Evolutionary conservation across 2,329 filamentous ascomycete genomes (phyloP).

Genomic region (Drechslerella coelobrocha): DNA sequence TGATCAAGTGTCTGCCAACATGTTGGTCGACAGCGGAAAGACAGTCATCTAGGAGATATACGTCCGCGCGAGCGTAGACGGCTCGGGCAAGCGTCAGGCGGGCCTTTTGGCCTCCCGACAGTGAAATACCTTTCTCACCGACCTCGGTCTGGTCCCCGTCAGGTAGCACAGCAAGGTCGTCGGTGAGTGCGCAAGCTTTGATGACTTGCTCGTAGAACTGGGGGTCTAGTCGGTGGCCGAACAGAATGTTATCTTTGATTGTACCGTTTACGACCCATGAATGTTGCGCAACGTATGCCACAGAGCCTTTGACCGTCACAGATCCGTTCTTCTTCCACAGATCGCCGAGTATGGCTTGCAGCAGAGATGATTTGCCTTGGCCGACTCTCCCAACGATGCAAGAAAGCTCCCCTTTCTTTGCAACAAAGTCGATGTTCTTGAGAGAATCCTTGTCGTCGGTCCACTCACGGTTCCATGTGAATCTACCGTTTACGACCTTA

Average conservation of each 20-base stretch:
- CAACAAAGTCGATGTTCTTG: constrained; percentile 83
- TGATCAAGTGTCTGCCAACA: constrained; percentile 91
- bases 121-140: constrained; percentile 92
- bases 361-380: constrained; percentile 88
- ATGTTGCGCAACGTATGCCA: constrained; percentile 91
- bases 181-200: constrained; percentile 84
- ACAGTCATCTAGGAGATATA: constrained; percentile 92
- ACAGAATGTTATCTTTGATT: constrained; percentile 95
- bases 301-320: constrained; percentile 79
- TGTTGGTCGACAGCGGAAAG: constrained; percentile 98
- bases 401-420: constrained; percentile 88
- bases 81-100: constrained; percentile 89
- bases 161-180: constrained; percentile 89
- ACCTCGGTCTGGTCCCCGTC: constrained; percentile 97
- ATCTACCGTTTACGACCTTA: constrained; percentile 80
- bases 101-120: constrained; percentile 89
- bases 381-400: constrained; percentile 96
- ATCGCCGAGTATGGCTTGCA: constrained; percentile 87
- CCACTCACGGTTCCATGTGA: constrained; percentile 82
- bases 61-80: constrained; percentile 94
- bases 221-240: constrained; percentile 91
- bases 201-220: constrained; percentile 93
- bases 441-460: constrained; percentile 67
- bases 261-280: constrained; percentile 98
- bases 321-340: constrained; percentile 86